Evolutionary conservation across 2,329 filamentous ascomycete species (phyloP), one percentile per base, ranked within the genome.

Genomic region (Coleophoma eucalyptorum): DNA sequence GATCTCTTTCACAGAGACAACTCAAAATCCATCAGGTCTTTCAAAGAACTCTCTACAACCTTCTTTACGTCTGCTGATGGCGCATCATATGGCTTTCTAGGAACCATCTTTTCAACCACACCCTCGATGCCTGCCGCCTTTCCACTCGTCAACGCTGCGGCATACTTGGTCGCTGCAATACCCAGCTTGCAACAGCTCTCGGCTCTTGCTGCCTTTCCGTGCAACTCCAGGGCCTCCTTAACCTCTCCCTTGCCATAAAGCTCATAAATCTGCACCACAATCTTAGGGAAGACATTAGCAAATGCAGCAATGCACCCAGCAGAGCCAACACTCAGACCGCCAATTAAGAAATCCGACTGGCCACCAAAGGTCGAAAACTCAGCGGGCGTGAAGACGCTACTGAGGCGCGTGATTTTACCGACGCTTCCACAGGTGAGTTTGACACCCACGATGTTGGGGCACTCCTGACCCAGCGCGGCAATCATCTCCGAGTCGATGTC

Each of bases 271-370:
- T 65, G 67, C 4, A 70, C 69, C 5, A 78, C 64, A 0, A 72
- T 73, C 60, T 76, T 78, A 1, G 78, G 79, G 52, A 80, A 80
- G 1, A 80, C 69, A 55, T 82, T 83, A 32, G 74, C 77, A 60
- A 83, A 83, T 1, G 75, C 79, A 1, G 77, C 74, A 46, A 84
- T 79, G 54, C 77, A 81, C 1, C 80, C 80, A 1, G 75, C 72
- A 18, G 71, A 73, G 1, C 80, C 80, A 3, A 74, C 72, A 2
- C 72, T 72, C 13, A 84, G 57, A 0, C 77, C 79, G 1, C 74
- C 78, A 26, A 83, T 69, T 38, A 83, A 60, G 64, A 82, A 83
- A 58, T 83, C 80, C 0, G 74, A 74, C 60, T 84, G 81, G 0
- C 81, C 81, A 2, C 79, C 80, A 62, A 76, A 84, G 0, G 77